These are phyloP conservation scores for Citrus glauca DNA, from an alignment of 345 rosid genomes.

Conservation along the genomic window DNA sequence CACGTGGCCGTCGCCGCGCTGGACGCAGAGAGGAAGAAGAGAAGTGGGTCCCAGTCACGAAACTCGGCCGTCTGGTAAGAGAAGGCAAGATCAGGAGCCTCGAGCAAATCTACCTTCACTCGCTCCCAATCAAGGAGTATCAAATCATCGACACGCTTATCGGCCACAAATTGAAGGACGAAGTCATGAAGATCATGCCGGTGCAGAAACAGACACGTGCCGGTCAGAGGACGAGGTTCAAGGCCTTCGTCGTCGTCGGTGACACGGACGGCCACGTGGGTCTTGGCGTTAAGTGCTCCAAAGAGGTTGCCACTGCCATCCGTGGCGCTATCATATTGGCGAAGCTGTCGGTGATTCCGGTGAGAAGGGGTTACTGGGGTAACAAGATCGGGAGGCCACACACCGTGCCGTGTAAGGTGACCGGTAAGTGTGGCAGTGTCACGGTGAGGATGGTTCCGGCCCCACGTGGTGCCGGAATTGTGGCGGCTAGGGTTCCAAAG, in stretches of 20 bases:
- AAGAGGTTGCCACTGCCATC: slow-evolving; percentile 71
- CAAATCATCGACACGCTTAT: slow-evolving; percentile 75
- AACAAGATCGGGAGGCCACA: slow-evolving; percentile 76
- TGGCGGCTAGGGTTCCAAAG: slow-evolving; percentile 86
- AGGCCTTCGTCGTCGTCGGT: slow-evolving; percentile 72
- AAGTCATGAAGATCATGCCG: slow-evolving; percentile 94
- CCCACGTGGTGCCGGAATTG: slow-evolving; percentile 79
- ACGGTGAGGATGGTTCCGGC: slow-evolving; percentile 81
- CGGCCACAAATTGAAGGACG: slow-evolving; percentile 77
- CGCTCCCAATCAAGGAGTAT: slow-evolving; percentile 79
- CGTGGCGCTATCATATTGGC: slow-evolving; percentile 62
- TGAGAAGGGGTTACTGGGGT: slow-evolving; percentile 82
- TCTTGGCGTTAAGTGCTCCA: slow-evolving; percentile 65
- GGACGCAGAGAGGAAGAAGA: slow-evolving; percentile 66
- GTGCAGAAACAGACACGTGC: slow-evolving; percentile 90
- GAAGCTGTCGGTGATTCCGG: slow-evolving; percentile 60
- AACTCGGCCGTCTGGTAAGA: slow-evolving; percentile 78
- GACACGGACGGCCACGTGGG: slow-evolving; percentile 69
- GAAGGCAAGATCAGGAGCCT: slow-evolving; percentile 42
- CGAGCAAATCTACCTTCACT: slow-evolving; percentile 35
- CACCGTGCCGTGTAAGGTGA: slow-evolving; percentile 70
- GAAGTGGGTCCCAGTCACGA: slow-evolving; percentile 87
- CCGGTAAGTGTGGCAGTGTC: slow-evolving; percentile 70
- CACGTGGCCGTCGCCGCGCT: slow-evolving; percentile 58
- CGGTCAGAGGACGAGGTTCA: slow-evolving; percentile 71